A percentile compares a stretch with the other conserved stretches of the same genome.
Evolutionary conservation across 2,329 filamentous ascomycete genomes (phyloP).

Genomic region (Alternaria rosae): DNA sequence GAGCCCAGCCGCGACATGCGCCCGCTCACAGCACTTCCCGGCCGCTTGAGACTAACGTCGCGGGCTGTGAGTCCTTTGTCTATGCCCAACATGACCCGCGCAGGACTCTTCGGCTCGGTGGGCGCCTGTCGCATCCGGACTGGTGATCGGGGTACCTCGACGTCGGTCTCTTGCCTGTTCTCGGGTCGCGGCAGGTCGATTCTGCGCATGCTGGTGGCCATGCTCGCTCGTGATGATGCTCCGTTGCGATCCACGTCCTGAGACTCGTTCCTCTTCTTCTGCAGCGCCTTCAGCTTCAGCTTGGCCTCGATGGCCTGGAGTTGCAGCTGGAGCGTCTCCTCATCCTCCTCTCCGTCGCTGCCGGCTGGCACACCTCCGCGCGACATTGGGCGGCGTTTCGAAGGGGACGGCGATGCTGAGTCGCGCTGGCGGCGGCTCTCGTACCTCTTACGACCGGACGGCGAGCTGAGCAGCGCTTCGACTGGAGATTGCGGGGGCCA

Average conservation of each 20-base stretch:
- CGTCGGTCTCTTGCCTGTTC: slow-evolving; percentile 37
- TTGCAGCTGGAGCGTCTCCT: slow-evolving; percentile 87
- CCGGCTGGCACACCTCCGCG: slow-evolving; percentile 20
- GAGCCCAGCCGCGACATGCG: slow-evolving; percentile 54
- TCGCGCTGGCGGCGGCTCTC: slow-evolving; percentile 68
- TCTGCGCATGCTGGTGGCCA: slow-evolving; percentile 31
- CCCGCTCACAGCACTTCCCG: slow-evolving; percentile 17
- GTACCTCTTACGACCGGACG: slow-evolving; percentile 79
- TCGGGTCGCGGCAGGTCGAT: slow-evolving; percentile 33
- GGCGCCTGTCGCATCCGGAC: slow-evolving; percentile 59
- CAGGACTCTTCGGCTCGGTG: slow-evolving; percentile 73
- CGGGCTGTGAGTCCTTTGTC: slow-evolving; percentile 83
- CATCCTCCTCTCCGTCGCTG: slow-evolving; percentile 64
- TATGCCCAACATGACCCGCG: slow-evolving; percentile 81
- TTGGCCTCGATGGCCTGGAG: slow-evolving; percentile 88
- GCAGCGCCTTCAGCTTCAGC: slow-evolving; percentile 84
- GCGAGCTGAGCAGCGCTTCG: slow-evolving; percentile 71
- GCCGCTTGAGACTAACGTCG: slow-evolving; percentile 82
- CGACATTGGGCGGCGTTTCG: slow-evolving; percentile 49
- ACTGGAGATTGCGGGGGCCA: slow-evolving; percentile 71
- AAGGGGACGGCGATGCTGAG: slow-evolving; percentile 66
- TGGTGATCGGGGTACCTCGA: slow-evolving; percentile 82
- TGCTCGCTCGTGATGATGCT: slow-evolving; percentile 37
- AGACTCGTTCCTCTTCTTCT: slow-evolving; percentile 57
- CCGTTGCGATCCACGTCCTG: slow-evolving; percentile 30